Base-by-base conservation (phyloP, 495 filamentous ascomycete genomes). In the Bacidia gigantensis region DNA sequence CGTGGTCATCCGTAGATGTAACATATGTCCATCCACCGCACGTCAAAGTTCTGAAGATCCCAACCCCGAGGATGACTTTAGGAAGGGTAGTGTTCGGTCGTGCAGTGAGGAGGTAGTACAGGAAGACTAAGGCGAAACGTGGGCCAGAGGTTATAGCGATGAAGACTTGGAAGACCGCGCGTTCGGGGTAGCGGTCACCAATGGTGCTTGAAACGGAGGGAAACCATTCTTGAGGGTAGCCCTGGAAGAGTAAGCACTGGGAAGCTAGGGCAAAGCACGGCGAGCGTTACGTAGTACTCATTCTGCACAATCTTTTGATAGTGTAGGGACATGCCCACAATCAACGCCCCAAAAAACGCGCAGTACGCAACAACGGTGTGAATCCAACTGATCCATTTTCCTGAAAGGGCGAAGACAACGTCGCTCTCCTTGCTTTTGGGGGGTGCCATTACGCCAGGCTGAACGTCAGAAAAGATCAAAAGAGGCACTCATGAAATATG, bases 21-120 rank as follows among this genome's bases (percentile, higher is more conserved):
- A 99, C 83, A 65, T 97, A 99, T 32, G 94, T 96, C 93, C 93
- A 99, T 35, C 93, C 93, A 49, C 90, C 93, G 61, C 93, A 99
- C 1, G 89, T 93, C 53, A 99, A 66, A 3, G 90, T 95, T 56
- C 93, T 79, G 61, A 95, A 85, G 43, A 96, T 35, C 46, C 93
- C 93, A 22, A 83, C 78, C 18, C 79, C 76, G 14, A 84, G 84
- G 46, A 97, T 74, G 53, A 89, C 77, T 64, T 92, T 92, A 1
- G 93, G 87, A 25, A 94, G 75, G 20, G 71, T 72, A 26, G 75
- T 78, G 62, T 84, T 83, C 11, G 83, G 81, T 55, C 78, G 79
- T 45, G 83, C 77, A 20, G 89, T 95, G 26, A 99, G 71, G 55
- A 95, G 71, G 62, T 95, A 99, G 85, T 86, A 97, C 22, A 99